These are phyloP conservation scores for Quercus gilva DNA, from an alignment of 306 rosid genomes.

Conservation along the genomic window DNA sequence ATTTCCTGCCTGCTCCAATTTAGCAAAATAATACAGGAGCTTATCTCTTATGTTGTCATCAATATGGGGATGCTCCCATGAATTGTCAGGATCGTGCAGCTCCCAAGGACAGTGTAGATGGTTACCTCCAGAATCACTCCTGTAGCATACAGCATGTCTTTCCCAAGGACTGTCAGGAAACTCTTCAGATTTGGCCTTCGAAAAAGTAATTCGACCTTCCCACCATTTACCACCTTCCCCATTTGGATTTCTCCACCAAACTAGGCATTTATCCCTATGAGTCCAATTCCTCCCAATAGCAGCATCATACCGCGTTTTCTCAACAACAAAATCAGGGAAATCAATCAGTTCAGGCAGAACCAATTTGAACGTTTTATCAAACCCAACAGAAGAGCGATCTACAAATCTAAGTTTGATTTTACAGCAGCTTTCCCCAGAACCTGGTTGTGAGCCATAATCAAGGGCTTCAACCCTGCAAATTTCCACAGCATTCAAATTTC, in stretches of 20 bases:
- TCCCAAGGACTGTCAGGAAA: slow-evolving; percentile 94
- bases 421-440: slow-evolving; percentile 88
- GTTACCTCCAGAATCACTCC: slow-evolving; percentile 38
- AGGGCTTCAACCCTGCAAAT: slow-evolving; percentile 73
- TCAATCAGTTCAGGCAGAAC: slow-evolving; percentile 67
- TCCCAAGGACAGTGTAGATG: slow-evolving; percentile 89
- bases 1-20: slow-evolving; percentile 37
- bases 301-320: slow-evolving; percentile 73
- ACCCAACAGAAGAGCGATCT: slow-evolving; percentile 51
- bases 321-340: slow-evolving; percentile 78
- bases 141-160: slow-evolving; percentile 52
- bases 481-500: slow-evolving; percentile 50
- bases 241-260: slow-evolving; percentile 74
- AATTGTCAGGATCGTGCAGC: slow-evolving; percentile 47
- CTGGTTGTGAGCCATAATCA: slow-evolving; percentile 54
- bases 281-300: slow-evolving; percentile 70
- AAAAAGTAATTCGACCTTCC: slow-evolving; percentile 51
- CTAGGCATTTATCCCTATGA: slow-evolving; percentile 60
- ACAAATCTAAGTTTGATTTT: slow-evolving; percentile 59
- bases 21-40: slow-evolving; percentile 53
- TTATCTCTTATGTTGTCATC: slow-evolving; percentile 60
- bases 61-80: slow-evolving; percentile 57
- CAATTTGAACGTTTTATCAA: slow-evolving; percentile 45
- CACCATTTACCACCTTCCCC: slow-evolving; percentile 71
- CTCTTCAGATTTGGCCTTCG: slow-evolving; percentile 50